These are phyloP conservation scores for Xylaria sp. DNA, from an alignment of 2,329 filamentous ascomycete genomes.

Conservation along the genomic window DNA sequence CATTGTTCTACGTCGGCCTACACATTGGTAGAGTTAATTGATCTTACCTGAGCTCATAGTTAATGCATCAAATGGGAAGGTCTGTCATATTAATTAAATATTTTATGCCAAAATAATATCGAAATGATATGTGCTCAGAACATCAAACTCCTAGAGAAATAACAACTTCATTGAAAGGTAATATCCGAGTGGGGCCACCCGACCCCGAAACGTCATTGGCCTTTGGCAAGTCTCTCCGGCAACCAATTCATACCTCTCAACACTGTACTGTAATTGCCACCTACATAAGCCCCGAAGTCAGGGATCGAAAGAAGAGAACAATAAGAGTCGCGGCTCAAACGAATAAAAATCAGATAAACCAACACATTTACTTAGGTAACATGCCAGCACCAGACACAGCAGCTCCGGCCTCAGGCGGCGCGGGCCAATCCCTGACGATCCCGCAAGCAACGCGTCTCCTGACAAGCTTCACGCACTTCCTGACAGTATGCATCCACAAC, in stretches of 20 bases:
- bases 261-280: too few species aligned
- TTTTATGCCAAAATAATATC: too few species aligned
- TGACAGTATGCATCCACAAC: constrained; percentile 85
- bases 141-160: background rate
- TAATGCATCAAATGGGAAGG: too few species aligned
- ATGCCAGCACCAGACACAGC: constrained; percentile 26
- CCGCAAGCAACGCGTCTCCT: constrained; percentile 68
- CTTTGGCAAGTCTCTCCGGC: too few species aligned
- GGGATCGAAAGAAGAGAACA: background rate
- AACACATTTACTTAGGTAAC: constrained; percentile 3
- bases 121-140: too few species aligned
- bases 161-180: background rate
- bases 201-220: background rate
- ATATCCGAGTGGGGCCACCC: background rate
- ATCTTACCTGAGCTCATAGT: too few species aligned
- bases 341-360: too few species aligned
- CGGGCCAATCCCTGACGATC: constrained; percentile 48
- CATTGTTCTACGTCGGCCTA: too few species aligned
- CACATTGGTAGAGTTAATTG: too few species aligned
- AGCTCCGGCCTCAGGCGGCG: constrained; percentile 21
- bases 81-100: too few species aligned
- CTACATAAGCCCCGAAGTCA: too few species aligned
- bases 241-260: background rate
- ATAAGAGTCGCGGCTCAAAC: background rate
- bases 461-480: constrained; percentile 78